Percentiles rank a stretch among this genome's conserved stretches.
Conservation (phyloP, 1,284 basidiomycete genomes). For the Tilletiopsis washingtonensis region DNA sequence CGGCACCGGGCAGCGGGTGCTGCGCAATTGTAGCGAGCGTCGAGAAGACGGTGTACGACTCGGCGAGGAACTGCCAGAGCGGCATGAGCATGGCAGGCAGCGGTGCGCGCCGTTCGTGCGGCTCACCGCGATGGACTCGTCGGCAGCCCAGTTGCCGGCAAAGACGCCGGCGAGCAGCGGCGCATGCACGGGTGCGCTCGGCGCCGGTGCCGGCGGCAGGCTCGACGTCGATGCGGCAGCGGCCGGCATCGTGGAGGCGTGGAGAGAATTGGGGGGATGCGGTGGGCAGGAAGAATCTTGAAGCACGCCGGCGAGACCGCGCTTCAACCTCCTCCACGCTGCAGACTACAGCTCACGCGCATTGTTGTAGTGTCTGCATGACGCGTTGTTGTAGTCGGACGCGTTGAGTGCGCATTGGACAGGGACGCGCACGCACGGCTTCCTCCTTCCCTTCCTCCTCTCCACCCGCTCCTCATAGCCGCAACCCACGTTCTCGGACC, state of each 20-base stretch:
- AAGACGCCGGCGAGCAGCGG: not conserved
- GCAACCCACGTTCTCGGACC: too few species aligned
- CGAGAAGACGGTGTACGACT: conserved; percentile 38
- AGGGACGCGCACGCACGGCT: too few species aligned
- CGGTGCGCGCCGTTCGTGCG: not conserved
- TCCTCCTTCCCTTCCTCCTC: too few species aligned
- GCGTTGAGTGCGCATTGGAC: too few species aligned
- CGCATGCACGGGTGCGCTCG: not conserved
- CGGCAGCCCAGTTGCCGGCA: conserved; percentile 10
- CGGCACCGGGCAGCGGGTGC: not conserved
- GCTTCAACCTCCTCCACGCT: too few species aligned
- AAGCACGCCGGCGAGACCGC: too few species aligned
- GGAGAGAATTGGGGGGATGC: not conserved
- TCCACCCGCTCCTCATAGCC: too few species aligned
- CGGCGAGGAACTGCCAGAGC: conserved; percentile 6
- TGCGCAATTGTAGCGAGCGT: conserved; percentile 15
- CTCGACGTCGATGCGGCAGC: not conserved
- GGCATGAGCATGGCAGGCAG: not conserved
- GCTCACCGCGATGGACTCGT: conserved; percentile 5
- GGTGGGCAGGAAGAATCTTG: not conserved
- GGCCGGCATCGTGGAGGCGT: not conserved
- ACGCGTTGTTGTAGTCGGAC: too few species aligned
- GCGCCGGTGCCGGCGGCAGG: not conserved
- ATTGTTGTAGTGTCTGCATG: too few species aligned
- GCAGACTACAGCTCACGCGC: too few species aligned